Percentiles rank a stretch among this genome's conserved stretches.
Conservation (phyloP, 257 asterid genomes). For the Cordia subcordata region DNA sequence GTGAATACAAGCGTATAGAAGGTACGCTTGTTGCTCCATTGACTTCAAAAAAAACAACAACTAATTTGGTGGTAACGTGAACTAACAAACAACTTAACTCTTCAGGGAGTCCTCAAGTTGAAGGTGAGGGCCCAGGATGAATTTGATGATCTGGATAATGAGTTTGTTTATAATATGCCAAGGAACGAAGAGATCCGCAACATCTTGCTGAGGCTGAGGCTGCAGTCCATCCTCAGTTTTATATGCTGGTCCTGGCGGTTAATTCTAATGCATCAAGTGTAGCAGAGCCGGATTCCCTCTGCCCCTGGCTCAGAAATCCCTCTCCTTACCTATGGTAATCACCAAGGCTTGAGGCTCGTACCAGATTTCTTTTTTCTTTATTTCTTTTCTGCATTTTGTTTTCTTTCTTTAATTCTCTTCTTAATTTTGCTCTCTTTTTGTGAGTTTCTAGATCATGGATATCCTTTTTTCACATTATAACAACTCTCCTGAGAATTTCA, state of each 20-base stretch:
- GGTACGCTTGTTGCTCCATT: slow-evolving; percentile 32
- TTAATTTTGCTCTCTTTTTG: too few species aligned
- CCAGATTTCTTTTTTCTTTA: too few species aligned
- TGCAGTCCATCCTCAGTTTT: slow-evolving; percentile 43
- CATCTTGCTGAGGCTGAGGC: slow-evolving; percentile 52
- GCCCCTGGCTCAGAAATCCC: slow-evolving; percentile 73
- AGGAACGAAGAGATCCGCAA: too few species aligned
- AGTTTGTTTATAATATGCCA: slow-evolving; percentile 58
- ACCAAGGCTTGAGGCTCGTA: too few species aligned
- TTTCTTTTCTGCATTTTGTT: too few species aligned
- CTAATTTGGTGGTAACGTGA: neutral
- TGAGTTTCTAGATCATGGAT: too few species aligned
- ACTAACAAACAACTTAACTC: slow-evolving; percentile 6
- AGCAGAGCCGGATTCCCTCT: slow-evolving; percentile 64
- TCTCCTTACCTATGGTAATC: slow-evolving; percentile 89
- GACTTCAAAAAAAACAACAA: neutral
- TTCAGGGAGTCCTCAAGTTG: slow-evolving; percentile 88
- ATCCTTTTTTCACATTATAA: too few species aligned
- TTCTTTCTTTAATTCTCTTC: too few species aligned
- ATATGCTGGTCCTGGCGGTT: slow-evolving; percentile 42
- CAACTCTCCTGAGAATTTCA: too few species aligned
- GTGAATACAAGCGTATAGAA: slow-evolving; percentile 87
- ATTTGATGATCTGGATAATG: slow-evolving; percentile 88
- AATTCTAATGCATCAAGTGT: slow-evolving; percentile 45
- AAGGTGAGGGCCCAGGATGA: slow-evolving; percentile 96